Percentiles rank a stretch among this genome's conserved stretches.
Evolutionary conservation across 495 filamentous ascomycete genomes (phyloP).

Genomic region (Cetradonia linearis): DNA sequence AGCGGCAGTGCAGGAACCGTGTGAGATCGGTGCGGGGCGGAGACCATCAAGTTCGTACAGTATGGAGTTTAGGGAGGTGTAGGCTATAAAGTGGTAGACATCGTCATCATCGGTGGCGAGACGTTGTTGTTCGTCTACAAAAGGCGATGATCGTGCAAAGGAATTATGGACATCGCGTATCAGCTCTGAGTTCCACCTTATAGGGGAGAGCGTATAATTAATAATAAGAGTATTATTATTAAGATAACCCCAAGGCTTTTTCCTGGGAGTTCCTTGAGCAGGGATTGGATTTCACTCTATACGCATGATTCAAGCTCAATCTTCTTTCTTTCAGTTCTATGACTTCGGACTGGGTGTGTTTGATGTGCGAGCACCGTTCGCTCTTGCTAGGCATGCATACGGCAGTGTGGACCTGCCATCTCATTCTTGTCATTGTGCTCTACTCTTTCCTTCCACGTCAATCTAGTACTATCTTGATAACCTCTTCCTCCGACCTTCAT

Average conservation of each 20-base stretch:
- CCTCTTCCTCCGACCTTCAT: neutral
- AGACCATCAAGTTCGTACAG: slow-evolving; percentile 95
- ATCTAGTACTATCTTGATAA: neutral
- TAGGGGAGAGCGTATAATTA: slow-evolving; percentile 17
- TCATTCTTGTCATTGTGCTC: neutral
- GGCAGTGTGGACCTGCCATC: neutral
- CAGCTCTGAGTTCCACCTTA: slow-evolving; percentile 50
- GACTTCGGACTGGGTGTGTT: neutral
- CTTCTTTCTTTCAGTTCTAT: neutral
- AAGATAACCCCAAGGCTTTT: neutral
- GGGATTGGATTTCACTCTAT: no score
- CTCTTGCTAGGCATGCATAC: neutral
- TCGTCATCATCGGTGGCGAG: slow-evolving; percentile 54
- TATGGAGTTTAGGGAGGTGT: slow-evolving; percentile 64
- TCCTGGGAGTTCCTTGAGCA: neutral
- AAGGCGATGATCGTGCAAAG: slow-evolving; percentile 80
- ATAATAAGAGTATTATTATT: neutral
- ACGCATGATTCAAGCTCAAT: neutral
- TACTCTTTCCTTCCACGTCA: neutral
- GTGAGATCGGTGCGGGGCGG: slow-evolving; percentile 81
- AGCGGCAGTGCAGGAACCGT: slow-evolving; percentile 58
- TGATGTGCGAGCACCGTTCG: neutral
- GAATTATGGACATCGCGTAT: slow-evolving; percentile 91
- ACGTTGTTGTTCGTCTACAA: slow-evolving; percentile 76
- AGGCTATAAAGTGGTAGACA: slow-evolving; percentile 96